Conservation (phyloP, 768 basidiomycete genomes). For the Boletus rufocinnamomeus region DNA sequence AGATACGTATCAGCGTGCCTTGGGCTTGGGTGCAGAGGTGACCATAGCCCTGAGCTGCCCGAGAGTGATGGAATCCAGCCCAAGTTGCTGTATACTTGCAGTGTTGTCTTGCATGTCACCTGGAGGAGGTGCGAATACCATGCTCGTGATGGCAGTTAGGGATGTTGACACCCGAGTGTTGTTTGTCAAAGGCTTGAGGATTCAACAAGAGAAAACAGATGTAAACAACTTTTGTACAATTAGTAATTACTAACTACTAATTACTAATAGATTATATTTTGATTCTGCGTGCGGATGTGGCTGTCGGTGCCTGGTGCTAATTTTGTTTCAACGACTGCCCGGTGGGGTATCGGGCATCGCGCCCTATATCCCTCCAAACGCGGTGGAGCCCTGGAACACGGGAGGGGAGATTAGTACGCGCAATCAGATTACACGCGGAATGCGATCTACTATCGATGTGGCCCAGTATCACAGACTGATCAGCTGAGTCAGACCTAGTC, state of each 20-base stretch:
- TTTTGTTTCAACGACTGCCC: constrained; percentile 5
- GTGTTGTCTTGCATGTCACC: constrained; percentile 35
- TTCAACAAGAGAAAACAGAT: constrained; percentile 28
- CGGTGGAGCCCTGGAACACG: background rate
- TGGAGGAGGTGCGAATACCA: constrained; percentile 38
- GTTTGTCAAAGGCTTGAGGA: constrained; percentile 29
- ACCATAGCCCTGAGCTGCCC: constrained; percentile 81
- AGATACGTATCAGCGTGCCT: constrained; percentile 46
- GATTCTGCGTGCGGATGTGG: background rate
- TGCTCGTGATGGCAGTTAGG: constrained; percentile 21
- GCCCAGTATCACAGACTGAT: background rate
- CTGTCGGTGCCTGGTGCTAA: constrained; percentile 1
- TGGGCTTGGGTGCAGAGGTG: constrained; percentile 68
- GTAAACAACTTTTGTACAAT: constrained; percentile 12
- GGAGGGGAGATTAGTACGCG: background rate
- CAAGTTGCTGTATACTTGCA: constrained; percentile 39
- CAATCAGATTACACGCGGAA: background rate
- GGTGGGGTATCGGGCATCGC: background rate
- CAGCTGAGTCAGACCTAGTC: constrained; percentile 12
- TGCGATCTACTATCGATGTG: constrained; percentile 21
- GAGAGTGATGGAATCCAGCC: constrained; percentile 73
- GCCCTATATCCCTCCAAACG: constrained; percentile 10
- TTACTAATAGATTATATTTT: background rate
- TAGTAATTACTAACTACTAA: background rate
- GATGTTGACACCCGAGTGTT: constrained; percentile 3